These are phyloP conservation scores for Trypanosoma congolense DNA, from an alignment of 208 protist species.

Conservation along the genomic window DNA sequence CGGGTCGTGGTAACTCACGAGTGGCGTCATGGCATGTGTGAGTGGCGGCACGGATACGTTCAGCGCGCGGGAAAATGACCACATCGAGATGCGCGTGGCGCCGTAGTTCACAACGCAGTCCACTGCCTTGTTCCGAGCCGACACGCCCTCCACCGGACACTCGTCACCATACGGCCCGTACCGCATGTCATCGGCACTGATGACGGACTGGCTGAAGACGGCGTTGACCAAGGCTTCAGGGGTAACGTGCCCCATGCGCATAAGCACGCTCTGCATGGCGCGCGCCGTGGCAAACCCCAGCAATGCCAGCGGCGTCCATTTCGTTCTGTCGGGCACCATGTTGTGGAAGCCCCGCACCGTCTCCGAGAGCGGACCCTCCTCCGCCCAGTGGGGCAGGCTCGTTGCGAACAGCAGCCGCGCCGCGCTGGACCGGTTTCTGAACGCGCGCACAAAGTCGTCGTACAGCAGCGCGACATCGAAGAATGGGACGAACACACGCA, in stretches of 20 bases:
- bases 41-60: constrained; percentile 17
- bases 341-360: constrained; percentile 17
- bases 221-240: constrained; percentile 11
- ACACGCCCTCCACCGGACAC: background rate
- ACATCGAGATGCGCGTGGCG: constrained; percentile 29
- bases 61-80: constrained; percentile 30
- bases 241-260: constrained; percentile 14
- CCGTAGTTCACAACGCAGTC: constrained; percentile 39
- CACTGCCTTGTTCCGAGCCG: background rate
- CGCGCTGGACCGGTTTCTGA: constrained; percentile 3
- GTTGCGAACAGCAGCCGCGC: constrained; percentile 32
- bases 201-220: constrained; percentile 19
- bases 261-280: constrained; percentile 13
- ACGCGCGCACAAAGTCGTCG: constrained; percentile 22
- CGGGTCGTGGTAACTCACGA: constrained; percentile 23
- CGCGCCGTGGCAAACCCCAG: constrained; percentile 8
- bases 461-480: constrained; percentile 34
- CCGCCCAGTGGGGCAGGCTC: constrained; percentile 47
- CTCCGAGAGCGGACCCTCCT: constrained; percentile 9
- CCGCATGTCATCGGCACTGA: constrained; percentile 23
- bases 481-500: constrained; percentile 27
- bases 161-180: constrained; percentile 25
- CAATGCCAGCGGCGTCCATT: constrained; percentile 11
- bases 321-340: background rate
- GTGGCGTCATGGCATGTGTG: constrained; percentile 21